Evolutionary conservation across 2,329 filamentous ascomycete species (phyloP).

Genomic region (Monascus ruber): DNA sequence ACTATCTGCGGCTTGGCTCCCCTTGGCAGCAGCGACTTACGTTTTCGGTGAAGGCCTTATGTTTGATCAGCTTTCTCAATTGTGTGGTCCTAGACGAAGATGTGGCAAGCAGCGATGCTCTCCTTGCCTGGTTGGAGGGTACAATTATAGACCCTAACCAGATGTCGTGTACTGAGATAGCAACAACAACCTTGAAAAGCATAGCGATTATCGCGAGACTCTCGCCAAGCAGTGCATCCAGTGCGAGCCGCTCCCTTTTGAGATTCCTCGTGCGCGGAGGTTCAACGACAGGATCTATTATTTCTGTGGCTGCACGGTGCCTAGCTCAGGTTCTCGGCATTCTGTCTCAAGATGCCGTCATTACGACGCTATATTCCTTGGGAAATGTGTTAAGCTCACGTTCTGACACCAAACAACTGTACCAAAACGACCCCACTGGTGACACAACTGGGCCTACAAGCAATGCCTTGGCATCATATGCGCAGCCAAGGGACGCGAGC

Average conservation of each 20-base stretch:
- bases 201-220: conserved; percentile 72
- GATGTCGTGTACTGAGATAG: conserved; percentile 69
- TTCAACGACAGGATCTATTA: conserved; percentile 51
- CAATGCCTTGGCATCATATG: conserved; percentile 32
- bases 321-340: conserved; percentile 69
- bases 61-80: conserved; percentile 72
- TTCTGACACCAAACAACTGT: conserved; percentile 38
- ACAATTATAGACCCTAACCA: conserved; percentile 67
- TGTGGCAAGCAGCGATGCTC: conserved; percentile 62
- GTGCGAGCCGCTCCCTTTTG: conserved; percentile 66
- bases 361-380: conserved; percentile 91
- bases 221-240: conserved; percentile 60
- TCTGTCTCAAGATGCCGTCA: conserved; percentile 83
- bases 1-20: conserved; percentile 79
- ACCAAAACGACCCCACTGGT: conserved; percentile 19
- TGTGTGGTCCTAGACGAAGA: conserved; percentile 75
- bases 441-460: conserved; percentile 35
- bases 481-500: conserved; percentile 22
- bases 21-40: conserved; percentile 78
- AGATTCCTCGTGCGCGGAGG: conserved; percentile 79
- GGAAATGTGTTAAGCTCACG: conserved; percentile 84
- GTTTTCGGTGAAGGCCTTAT: conserved; percentile 72
- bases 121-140: conserved; percentile 79
- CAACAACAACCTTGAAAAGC: conserved; percentile 65
- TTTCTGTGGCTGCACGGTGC: conserved; percentile 69